Evolutionary conservation across 805 yeast genomes (phyloP).

Genomic region (Kazachstania psychrophila): DNA sequence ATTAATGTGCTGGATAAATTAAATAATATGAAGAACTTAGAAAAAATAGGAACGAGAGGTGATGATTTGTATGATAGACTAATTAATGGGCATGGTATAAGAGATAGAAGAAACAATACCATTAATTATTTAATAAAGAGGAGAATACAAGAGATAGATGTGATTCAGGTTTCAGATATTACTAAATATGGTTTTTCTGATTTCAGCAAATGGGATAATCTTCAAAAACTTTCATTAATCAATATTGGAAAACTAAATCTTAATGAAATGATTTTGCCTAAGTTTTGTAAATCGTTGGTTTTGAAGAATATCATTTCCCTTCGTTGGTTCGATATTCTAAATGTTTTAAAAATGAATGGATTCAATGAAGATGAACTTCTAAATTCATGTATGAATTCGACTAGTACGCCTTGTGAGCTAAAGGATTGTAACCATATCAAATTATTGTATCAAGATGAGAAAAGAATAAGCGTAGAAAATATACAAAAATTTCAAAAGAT

Average conservation of each 20-base stretch:
- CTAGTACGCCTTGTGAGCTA: background rate
- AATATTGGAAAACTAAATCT: slow-evolving; percentile 17
- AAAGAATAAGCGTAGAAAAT: background rate
- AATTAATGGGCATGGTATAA: slow-evolving; percentile 24
- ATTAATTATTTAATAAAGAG: slow-evolving; percentile 19
- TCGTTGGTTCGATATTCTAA: slow-evolving; percentile 22
- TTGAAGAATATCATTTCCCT: slow-evolving; percentile 9
- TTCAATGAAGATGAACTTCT: background rate
- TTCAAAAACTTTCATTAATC: slow-evolving; percentile 12
- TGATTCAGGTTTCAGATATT: slow-evolving; percentile 10
- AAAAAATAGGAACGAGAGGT: slow-evolving; percentile 13
- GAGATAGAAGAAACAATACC: slow-evolving; percentile 25
- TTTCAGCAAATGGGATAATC: slow-evolving; percentile 24
- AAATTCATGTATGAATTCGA: background rate
- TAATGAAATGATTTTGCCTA: slow-evolving; percentile 20
- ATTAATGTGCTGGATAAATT: slow-evolving; percentile 5
- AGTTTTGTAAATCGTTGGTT: slow-evolving; percentile 12
- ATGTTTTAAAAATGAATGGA: background rate
- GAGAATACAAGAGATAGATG: slow-evolving; percentile 12
- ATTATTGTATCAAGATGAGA: slow-evolving; percentile 3
- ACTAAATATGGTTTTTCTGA: slow-evolving; percentile 17
- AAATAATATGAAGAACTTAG: slow-evolving; percentile 18
- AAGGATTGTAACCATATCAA: slow-evolving; percentile 1
- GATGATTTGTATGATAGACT: slow-evolving; percentile 16
- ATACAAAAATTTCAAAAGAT: slow-evolving; percentile 5